A percentile compares a stretch with the other conserved stretches of the same genome.
phyloP scores from a whole-genome alignment of 1,284 basidiomycete genomes.

The Boletellus deceptivus region DNA sequence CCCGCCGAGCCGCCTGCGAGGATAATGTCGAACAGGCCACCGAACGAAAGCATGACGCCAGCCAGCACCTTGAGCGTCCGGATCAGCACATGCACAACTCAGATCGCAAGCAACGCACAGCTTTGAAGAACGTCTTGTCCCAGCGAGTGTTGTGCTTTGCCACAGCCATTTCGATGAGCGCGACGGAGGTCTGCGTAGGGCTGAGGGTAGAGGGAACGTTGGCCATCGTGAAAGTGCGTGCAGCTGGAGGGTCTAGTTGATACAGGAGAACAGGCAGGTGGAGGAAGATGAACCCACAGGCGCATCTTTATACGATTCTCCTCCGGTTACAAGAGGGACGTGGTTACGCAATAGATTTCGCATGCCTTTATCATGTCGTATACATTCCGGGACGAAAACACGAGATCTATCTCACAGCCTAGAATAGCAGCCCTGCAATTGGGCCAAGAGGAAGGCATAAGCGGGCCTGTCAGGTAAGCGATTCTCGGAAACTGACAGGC shows the following conservation, averaged over 20 bases:
- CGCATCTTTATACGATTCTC: conserved; percentile 22
- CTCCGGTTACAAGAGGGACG: not conserved
- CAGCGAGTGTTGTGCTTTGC: conserved; percentile 61
- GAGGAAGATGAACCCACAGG: not conserved
- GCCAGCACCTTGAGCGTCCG: conserved; percentile 50
- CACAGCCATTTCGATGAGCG: conserved; percentile 56
- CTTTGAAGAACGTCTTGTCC: conserved; percentile 63
- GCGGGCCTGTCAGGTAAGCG: not conserved
- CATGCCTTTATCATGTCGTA: not conserved
- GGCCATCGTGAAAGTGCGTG: conserved; percentile 14
- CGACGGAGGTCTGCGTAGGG: conserved; percentile 56
- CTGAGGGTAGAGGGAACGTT: conserved; percentile 52
- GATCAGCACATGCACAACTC: not conserved
- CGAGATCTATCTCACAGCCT: conserved; percentile 7
- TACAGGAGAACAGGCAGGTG: not conserved
- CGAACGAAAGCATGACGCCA: conserved; percentile 70
- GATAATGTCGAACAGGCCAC: conserved; percentile 62
- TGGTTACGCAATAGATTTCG: conserved; percentile 12
- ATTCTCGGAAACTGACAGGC: not conserved
- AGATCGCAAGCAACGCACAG: conserved; percentile 41
- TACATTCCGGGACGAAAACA: not conserved
- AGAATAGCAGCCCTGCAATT: not conserved
- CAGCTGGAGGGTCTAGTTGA: not conserved
- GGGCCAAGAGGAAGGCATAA: not conserved
- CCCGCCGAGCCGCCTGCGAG: conserved; percentile 57